These are phyloP conservation scores for Erucastrum elatum DNA, from an alignment of 345 rosid genomes.

Conservation along the genomic window DNA sequence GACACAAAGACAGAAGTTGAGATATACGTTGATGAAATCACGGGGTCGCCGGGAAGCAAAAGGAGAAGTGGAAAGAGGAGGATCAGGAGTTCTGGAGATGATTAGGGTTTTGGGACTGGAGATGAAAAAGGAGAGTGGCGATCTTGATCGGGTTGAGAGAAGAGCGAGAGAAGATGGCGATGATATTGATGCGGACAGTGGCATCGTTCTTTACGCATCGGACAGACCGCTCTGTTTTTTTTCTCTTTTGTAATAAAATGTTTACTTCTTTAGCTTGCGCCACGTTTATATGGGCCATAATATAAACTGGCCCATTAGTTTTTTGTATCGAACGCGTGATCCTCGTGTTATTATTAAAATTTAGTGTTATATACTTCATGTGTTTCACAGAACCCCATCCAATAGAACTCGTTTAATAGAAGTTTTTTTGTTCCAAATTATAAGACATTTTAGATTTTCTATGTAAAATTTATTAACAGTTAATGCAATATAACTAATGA, in stretches of 20 bases:
- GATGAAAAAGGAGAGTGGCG: conserved; percentile 15
- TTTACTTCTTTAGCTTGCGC: neutral
- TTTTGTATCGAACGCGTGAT: neutral
- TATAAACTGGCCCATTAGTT: neutral
- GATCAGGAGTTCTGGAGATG: conserved; percentile 11
- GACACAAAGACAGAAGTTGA: neutral
- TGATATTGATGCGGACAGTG: conserved; percentile 33
- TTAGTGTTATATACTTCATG: no score
- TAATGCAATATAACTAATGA: no score
- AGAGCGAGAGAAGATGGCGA: conserved; percentile 32
- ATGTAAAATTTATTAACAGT: no score
- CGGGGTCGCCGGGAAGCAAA: conserved; percentile 41
- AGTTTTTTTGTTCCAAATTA: no score
- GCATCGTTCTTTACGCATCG: conserved; percentile 39
- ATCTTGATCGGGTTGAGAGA: conserved; percentile 20
- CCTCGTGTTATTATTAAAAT: no score
- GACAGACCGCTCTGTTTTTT: neutral
- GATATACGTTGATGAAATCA: conserved; percentile 35
- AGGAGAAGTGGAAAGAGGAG: conserved; percentile 1
- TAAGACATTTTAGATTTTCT: no score
- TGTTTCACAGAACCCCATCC: no score
- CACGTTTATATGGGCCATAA: neutral
- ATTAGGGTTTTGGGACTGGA: conserved; percentile 28
- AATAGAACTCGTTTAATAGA: no score
- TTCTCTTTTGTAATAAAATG: conserved; percentile 5